Conservation (phyloP, 345 rosid species). For the Eucalyptus rudis region DNA sequence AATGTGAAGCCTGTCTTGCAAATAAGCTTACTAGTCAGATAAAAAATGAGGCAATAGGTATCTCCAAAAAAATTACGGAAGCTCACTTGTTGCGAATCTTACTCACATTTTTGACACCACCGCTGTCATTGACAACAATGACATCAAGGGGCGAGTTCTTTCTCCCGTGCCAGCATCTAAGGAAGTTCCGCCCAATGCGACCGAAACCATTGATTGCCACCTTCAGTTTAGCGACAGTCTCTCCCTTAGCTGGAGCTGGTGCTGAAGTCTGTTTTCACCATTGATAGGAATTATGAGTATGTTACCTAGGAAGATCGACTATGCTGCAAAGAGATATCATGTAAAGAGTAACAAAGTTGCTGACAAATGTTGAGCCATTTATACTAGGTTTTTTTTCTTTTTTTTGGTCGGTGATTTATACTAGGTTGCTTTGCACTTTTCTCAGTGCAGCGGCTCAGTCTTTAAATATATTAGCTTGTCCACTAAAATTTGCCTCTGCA, state of each 20-base stretch:
- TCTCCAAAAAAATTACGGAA: not conserved
- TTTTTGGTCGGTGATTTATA: too few relatives aligned
- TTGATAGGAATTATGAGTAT: not conserved
- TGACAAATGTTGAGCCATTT: not conserved
- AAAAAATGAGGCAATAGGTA: not conserved
- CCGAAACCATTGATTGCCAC: conserved; percentile 98
- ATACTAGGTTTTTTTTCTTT: not conserved
- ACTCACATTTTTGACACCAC: conserved; percentile 94
- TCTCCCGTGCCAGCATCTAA: conserved; percentile 97
- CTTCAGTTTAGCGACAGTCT: conserved; percentile 77
- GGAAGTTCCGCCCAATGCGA: conserved; percentile 95
- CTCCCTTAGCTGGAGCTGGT: conserved; percentile 41
- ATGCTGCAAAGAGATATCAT: not conserved
- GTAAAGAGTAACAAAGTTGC: not conserved
- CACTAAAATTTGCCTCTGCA: not conserved
- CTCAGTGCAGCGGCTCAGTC: not conserved
- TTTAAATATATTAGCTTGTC: not conserved
- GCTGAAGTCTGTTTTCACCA: conserved; percentile 23
- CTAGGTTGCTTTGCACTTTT: not conserved
- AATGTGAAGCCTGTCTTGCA: conserved; percentile 79
- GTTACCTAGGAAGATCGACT: not conserved
- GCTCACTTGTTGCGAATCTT: not conserved
- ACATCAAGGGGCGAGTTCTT: conserved; percentile 91
- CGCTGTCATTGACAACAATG: conserved; percentile 89
- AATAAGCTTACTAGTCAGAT: not conserved